Conservation (phyloP, 139 green algal species). For the Chlamydomonas incerta region DNA sequence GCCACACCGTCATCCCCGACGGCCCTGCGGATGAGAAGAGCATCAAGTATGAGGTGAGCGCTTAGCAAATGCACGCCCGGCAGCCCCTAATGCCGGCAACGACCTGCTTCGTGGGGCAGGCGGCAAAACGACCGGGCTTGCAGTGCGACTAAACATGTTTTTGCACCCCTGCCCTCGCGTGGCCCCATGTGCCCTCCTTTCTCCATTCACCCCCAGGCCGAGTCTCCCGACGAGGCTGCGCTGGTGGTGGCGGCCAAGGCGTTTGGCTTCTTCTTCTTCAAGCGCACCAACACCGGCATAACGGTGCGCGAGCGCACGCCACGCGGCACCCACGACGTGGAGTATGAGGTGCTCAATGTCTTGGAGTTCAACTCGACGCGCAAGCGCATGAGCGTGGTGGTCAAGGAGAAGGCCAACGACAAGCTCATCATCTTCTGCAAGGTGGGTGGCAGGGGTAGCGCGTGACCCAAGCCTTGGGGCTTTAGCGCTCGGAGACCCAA, state of each 20-base stretch:
- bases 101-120: no score
- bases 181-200: background rate
- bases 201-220: conserved; percentile 47
- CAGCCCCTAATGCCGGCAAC: no score
- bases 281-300: conserved; percentile 63
- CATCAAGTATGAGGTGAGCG: conserved; percentile 71
- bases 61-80: no score
- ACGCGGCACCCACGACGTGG: conserved; percentile 48
- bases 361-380: conserved; percentile 95
- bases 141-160: no score
- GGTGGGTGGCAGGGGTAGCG: conserved; percentile 7
- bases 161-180: no score
- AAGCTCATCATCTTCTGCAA: conserved; percentile 77
- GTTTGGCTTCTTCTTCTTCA: conserved; percentile 82
- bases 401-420: conserved; percentile 65
- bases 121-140: no score
- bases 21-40: conserved; percentile 38
- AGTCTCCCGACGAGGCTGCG: conserved; percentile 89
- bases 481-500: no score
- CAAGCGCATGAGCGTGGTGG: conserved; percentile 87
- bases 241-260: conserved; percentile 83
- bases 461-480: no score
- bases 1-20: conserved; percentile 85
- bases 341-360: conserved; percentile 91
- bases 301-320: conserved; percentile 49